Evolutionary conservation across 768 basidiomycete genomes (phyloP), one percentile per base, ranked within the genome.

Genomic region (Mrakia blollopis): DNA sequence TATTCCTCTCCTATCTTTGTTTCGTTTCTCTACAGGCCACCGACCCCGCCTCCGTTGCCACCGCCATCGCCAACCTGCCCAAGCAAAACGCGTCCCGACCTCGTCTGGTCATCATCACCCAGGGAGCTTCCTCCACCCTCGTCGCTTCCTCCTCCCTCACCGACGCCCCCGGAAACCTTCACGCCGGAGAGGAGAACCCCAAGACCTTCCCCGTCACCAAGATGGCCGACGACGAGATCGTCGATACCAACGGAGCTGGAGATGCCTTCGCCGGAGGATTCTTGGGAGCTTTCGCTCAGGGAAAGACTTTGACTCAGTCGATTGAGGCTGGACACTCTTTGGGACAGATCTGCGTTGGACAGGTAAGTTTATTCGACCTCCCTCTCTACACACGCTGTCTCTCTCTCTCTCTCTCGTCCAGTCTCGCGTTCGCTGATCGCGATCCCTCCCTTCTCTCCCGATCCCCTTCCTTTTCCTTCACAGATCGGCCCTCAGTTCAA

Each of bases 261-360:
- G 96, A 99, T 83, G 93, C 93, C 61, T 98, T 99, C 81, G 94
- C 94, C 35, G 97, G 96, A 76, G 97, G 92, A 54, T 95, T 98
- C 88, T 84, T 98, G 73, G 97, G 93, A 71, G 95, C 91, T 1
- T 86, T 88, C 75, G 89, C 92, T 72, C 83, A 88, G 50, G 94
- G 93, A 18, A 97, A 93, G 87, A 85, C 82, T 39, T 81, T 93
- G 39, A 89, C 91, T 28, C 90, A 93, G 83, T 87, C 87, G 67
- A 88, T 99, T 77, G 89, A 91, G 85, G 89, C 87, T 39, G 97
- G 96, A 1, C 96, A 98, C 85, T 90, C 89, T 83, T 80, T 97
- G 80, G 95, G 91, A 57, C 85, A 88, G 68, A 92, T 94, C 88
- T 91, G 90, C 85, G 90, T 98, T 72, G 88, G 90, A 81, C 88